Base-by-base conservation (phyloP, 2,329 filamentous ascomycete genomes). In the Ilyonectria sp. region DNA sequence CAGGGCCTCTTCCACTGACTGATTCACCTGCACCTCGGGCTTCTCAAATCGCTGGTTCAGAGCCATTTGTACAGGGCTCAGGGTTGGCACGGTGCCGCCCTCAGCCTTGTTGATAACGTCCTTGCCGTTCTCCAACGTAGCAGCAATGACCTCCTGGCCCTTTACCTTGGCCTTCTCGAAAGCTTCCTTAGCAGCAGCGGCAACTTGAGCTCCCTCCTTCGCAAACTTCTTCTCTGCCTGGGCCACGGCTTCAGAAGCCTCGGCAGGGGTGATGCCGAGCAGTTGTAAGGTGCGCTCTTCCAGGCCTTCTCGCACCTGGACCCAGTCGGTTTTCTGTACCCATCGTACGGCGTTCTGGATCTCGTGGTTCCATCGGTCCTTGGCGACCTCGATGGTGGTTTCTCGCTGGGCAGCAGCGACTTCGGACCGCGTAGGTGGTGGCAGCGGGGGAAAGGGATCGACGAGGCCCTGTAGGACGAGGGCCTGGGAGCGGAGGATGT, bases 321-420 rank as follows among this genome's bases (percentile, higher is more conserved):
- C 81, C 91, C 91, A 94, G 78, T 92, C 88, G 68, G 87, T 90
- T 37, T 82, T 85, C 80, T 94, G 89, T 63, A 89, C 87, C 86
- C 89, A 91, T 65, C 85, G 85, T 62, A 92, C 91, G 58, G 91
- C 86, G 68, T 85, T 85, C 78, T 92, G 87, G 40, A 95, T 81
- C 80, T 95, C 93, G 57, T 86, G 81, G 79, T 96, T 95, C 93
- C 93, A 95, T 67, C 89, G 85, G 75, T 93, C 91, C 83, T 95
- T 95, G 74, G 91, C 86, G 40, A 89, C 84, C 77, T 94, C 92
- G 60, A 90, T 78, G 56, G 93, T 82, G 54, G 86, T 85, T 31
- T 86, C 85, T 69, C 87, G 84, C 72, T 88, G 83, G 58, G 86
- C 80, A 43, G 84, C 82, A 53, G 86, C 84, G 44, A 84, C 79